Evolutionary conservation across 257 asterid species (phyloP).

Genomic region (Parsonsia alboflavescens): DNA sequence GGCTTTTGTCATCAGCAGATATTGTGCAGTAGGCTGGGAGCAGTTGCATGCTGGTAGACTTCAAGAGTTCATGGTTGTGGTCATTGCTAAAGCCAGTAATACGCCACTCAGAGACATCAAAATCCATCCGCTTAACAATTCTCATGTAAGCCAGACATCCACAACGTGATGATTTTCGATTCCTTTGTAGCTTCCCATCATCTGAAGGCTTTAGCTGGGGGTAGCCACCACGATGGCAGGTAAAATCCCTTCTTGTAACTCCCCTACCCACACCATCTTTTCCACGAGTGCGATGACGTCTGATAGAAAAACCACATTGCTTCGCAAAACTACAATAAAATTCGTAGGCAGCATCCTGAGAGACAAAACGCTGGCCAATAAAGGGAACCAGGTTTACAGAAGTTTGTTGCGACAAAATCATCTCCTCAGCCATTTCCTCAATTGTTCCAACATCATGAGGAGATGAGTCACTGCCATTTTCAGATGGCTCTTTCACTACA

Average conservation of each 20-base stretch:
- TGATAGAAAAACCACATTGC: constrained; percentile 57
- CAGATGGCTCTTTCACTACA: not conserved
- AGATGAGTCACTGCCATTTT: not conserved
- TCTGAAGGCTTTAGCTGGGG: constrained; percentile 46
- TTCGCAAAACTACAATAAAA: constrained; percentile 52
- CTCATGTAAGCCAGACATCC: constrained; percentile 64
- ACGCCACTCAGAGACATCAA: constrained; percentile 54
- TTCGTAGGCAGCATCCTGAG: constrained; percentile 60
- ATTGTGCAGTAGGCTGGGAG: constrained; percentile 41
- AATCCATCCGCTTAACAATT: constrained; percentile 45
- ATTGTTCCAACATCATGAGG: not conserved
- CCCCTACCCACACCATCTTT: constrained; percentile 63
- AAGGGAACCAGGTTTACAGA: constrained; percentile 50
- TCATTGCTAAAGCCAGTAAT: constrained; percentile 47
- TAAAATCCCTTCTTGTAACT: constrained; percentile 53
- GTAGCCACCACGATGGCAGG: constrained; percentile 62
- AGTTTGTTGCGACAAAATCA: constrained; percentile 46
- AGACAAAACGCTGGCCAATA: constrained; percentile 51
- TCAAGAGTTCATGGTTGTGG: constrained; percentile 53
- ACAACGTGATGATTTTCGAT: constrained; percentile 52
- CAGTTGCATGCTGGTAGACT: constrained; percentile 33
- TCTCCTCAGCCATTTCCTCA: constrained; percentile 39
- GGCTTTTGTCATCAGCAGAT: constrained; percentile 52
- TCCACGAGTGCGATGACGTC: constrained; percentile 56
- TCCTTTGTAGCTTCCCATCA: constrained; percentile 42